These are phyloP conservation scores for Fonsecaea monophora DNA, from an alignment of 2,329 filamentous ascomycete species.

Conservation along the genomic window DNA sequence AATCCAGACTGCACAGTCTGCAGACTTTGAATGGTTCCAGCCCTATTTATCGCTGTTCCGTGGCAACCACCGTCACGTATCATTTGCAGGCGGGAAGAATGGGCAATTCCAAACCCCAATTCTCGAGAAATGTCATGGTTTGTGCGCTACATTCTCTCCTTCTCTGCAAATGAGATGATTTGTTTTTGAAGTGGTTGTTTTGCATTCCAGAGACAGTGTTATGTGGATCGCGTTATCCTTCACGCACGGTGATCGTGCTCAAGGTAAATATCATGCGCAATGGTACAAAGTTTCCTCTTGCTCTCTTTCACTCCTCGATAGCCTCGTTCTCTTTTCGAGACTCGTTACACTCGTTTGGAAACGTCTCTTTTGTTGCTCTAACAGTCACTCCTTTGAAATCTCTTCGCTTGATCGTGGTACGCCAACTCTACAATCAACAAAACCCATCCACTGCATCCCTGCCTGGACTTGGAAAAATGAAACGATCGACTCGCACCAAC, in stretches of 20 bases:
- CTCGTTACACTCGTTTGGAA: constrained; percentile 35
- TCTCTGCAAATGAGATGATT: constrained; percentile 15
- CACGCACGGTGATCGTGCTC: constrained; percentile 22
- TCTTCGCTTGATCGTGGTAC: constrained; percentile 16
- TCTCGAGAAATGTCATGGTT: constrained; percentile 28
- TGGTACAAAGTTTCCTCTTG: constrained; percentile 23
- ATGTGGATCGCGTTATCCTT: constrained; percentile 27
- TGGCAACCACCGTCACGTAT: constrained; percentile 9
- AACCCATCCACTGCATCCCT: background rate
- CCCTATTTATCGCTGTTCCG: constrained; percentile 2
- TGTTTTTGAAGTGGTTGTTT: constrained; percentile 31
- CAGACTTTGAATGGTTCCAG: constrained; percentile 12
- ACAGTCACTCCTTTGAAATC: constrained; percentile 35
- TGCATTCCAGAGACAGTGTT: constrained; percentile 34
- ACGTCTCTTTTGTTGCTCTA: constrained; percentile 25
- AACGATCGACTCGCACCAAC: constrained; percentile 23
- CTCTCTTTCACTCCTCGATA: constrained; percentile 22
- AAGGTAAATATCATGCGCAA: constrained; percentile 34
- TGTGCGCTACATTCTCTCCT: constrained; percentile 24
- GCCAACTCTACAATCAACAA: constrained; percentile 3
- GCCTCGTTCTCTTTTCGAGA: constrained; percentile 24
- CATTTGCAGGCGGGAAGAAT: constrained; percentile 5
- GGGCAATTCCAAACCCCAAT: constrained; percentile 22
- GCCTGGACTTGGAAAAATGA: constrained; percentile 27
- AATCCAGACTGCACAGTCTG: background rate